Evolutionary conservation across 305 asterid species (phyloP).

Genomic region (Nicotiana rustica): DNA sequence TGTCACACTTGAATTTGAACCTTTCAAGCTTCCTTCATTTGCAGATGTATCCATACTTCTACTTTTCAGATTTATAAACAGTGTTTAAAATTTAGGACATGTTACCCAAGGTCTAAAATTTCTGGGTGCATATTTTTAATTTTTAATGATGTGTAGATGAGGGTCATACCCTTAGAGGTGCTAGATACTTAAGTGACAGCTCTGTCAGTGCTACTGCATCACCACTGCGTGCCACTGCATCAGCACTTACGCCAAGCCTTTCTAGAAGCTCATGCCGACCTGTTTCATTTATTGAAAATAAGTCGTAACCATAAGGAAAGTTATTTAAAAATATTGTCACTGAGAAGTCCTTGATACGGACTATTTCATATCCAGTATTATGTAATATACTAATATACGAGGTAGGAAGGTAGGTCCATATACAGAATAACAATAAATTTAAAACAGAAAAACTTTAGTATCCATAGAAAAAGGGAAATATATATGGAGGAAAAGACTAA

Average conservation of each 20-base stretch:
- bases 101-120: neutral
- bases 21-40: neutral
- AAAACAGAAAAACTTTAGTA: neutral
- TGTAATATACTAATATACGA: neutral
- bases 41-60: neutral
- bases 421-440: neutral
- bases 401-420: neutral
- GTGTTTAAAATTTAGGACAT: neutral
- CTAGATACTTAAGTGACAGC: slow-evolving; percentile 77
- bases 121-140: neutral
- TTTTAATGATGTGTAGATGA: slow-evolving; percentile 30
- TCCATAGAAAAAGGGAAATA: neutral
- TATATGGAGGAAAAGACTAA: neutral
- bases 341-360: neutral
- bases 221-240: slow-evolving; percentile 80
- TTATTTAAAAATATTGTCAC: neutral
- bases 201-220: slow-evolving; percentile 83
- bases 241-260: slow-evolving; percentile 75
- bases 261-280: slow-evolving; percentile 94
- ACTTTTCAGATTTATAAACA: too few species aligned
- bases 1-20: slow-evolving; percentile 1
- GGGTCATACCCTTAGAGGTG: slow-evolving; percentile 76
- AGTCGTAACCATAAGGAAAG: neutral
- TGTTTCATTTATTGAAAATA: slow-evolving; percentile 46
- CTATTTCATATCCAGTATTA: neutral